Percentiles rank a stretch among this genome's conserved stretches.
phyloP scores from a whole-genome alignment of 176 grass and related monocot species.

The Eleusine indica region DNA sequence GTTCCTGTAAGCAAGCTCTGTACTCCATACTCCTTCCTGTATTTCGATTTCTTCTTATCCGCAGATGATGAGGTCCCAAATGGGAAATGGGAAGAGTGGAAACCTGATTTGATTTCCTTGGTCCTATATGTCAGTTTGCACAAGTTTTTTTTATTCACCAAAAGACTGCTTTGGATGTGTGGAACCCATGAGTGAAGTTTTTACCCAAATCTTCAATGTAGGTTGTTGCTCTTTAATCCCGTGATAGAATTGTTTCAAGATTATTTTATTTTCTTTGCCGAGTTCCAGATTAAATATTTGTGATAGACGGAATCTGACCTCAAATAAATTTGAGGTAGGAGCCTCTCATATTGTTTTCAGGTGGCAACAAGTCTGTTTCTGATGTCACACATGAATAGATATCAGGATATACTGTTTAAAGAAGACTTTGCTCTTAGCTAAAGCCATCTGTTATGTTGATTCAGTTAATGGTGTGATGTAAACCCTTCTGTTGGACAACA shows the following conservation, averaged over 20 bases:
- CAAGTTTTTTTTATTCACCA: neutral
- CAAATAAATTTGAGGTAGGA: no score
- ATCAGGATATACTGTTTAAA: neutral
- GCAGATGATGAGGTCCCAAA: neutral
- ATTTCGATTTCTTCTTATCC: no score
- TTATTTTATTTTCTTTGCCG: neutral
- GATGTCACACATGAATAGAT: neutral
- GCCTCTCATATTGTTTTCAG: neutral
- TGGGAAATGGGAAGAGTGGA: neutral
- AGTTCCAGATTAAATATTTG: constrained; percentile 4
- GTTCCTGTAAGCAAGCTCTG: constrained; percentile 14
- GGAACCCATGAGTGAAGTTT: neutral
- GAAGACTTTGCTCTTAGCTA: neutral
- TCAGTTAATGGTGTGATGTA: neutral
- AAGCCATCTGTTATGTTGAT: neutral
- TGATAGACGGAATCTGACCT: neutral
- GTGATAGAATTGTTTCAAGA: neutral
- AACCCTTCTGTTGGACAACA: neutral
- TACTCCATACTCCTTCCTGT: no score
- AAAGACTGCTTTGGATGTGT: neutral
- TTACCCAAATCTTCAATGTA: constrained; percentile 1
- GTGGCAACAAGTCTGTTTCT: neutral
- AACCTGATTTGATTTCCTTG: neutral
- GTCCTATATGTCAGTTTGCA: neutral
- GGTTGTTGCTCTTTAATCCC: neutral